Evolutionary conservation across 208 protist species (phyloP), one percentile per base, ranked within the genome.

Genomic region (Zelonia costaricensis): DNA sequence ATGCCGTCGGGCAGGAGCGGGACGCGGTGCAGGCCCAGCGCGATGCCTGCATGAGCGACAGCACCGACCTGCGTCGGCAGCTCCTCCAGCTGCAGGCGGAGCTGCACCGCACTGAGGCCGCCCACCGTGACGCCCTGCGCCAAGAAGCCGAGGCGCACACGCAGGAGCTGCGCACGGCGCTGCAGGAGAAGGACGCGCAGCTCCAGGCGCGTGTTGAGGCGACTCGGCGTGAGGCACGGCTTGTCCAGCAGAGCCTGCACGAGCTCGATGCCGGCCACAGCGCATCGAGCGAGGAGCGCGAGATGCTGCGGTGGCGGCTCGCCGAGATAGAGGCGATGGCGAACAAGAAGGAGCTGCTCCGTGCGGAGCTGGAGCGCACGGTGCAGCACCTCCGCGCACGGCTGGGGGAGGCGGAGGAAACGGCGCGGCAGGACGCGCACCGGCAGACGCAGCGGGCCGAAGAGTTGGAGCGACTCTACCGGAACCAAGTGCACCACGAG

Each of bases 111-210:
- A 51, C 30, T 0, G 63, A 75, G 28, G 56, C 30, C 8, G 44
- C 44, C 8, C 62, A 69, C 46, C 53, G 67, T 22, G 42, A 52
- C 33, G 15, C 51, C 40, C 45, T 74, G 7, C 56, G 40, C 3
- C 48, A 57, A 40, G 56, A 66, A 47, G 58, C 49, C 10, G 55
- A 55, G 2, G 62, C 40, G 28, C 42, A 52, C 30, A 68, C 45
- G 28, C 70, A 57, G 20, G 55, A 70, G 39, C 52, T 79, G n/a
- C 72, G 64, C 13, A 20, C 39, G 15, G 57, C 55, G n/a, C 36
- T 74, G 10, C 46, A 52, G 13, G 69, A 80, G 39, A 60, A 66
- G 39, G 82, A 87, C 20, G 76, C 75, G 35, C 64, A 69, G 45
- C 55, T 84, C 18, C 68, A 80, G 44, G 31, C 30, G 20, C 39